These are phyloP conservation scores for Phytophthora foliorum DNA, from an alignment of 352 stramenopile species.

Conservation along the genomic window DNA sequence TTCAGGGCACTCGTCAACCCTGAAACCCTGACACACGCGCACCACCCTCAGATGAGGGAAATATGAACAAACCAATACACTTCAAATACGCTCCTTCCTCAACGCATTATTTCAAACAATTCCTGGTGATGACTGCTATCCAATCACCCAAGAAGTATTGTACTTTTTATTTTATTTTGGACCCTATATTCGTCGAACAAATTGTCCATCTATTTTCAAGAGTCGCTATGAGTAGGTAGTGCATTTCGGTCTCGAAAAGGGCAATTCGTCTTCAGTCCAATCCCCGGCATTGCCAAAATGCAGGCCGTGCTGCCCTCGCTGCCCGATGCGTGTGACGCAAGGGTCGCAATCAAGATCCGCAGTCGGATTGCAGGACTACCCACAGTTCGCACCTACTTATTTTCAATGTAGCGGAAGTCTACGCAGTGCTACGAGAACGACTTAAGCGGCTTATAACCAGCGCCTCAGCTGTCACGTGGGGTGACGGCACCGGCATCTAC, in stretches of 20 bases:
- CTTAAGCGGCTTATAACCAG: neutral
- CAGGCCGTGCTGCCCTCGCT: neutral
- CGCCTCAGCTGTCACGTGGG: neutral
- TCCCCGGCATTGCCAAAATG: neutral
- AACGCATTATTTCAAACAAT: no score
- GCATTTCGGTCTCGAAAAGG: no score
- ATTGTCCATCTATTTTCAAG: neutral
- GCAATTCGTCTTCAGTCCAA: neutral
- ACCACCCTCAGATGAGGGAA: no score
- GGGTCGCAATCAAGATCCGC: constrained; percentile 1
- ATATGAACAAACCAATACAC: no score
- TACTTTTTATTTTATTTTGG: no score
- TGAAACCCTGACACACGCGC: no score
- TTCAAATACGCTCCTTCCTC: no score
- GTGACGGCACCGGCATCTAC: neutral
- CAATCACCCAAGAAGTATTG: no score
- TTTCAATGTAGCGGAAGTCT: neutral
- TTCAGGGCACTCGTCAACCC: no score
- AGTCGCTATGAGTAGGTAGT: neutral
- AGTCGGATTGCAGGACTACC: neutral
- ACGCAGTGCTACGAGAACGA: neutral
- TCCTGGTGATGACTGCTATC: no score
- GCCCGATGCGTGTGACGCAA: neutral
- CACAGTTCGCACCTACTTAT: neutral
- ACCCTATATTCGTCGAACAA: neutral